Evolutionary conservation across 441 rosid species (phyloP).

Genomic region (Jatropha multifida): DNA sequence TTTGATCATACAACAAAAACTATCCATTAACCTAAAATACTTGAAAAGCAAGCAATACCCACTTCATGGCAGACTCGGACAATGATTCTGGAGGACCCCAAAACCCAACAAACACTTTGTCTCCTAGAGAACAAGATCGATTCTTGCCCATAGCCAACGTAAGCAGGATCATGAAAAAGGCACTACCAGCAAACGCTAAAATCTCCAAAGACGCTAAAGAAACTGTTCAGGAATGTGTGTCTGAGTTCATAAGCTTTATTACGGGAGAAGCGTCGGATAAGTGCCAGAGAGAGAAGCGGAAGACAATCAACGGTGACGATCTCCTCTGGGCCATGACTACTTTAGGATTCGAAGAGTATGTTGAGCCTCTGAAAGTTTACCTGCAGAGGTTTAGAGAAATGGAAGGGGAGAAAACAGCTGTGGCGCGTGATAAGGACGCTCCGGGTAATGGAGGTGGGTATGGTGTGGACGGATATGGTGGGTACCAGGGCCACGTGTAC

Average conservation of each 20-base stretch:
- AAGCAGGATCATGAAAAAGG: slow-evolving; percentile 64
- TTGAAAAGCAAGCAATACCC: background rate
- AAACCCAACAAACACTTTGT: background rate
- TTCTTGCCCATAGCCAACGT: slow-evolving; percentile 61
- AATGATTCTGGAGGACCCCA: slow-evolving; percentile 51
- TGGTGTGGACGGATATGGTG: background rate
- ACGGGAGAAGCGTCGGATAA: slow-evolving; percentile 66
- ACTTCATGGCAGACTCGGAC: slow-evolving; percentile 55
- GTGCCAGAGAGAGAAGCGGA: slow-evolving; percentile 56
- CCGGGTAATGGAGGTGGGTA: slow-evolving; percentile 32
- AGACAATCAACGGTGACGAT: slow-evolving; percentile 63
- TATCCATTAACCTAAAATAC: too few relatives aligned
- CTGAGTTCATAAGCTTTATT: slow-evolving; percentile 61
- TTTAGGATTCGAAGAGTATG: slow-evolving; percentile 52
- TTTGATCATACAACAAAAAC: too few relatives aligned
- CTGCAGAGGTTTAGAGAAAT: slow-evolving; percentile 55
- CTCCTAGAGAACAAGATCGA: slow-evolving; percentile 43
- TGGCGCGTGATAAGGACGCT: slow-evolving; percentile 36
- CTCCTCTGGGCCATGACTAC: slow-evolving; percentile 63
- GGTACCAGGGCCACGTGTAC: slow-evolving; percentile 37
- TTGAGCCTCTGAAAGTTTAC: slow-evolving; percentile 48
- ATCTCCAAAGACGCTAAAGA: slow-evolving; percentile 66
- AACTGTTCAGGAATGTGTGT: slow-evolving; percentile 63
- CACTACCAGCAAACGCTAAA: slow-evolving; percentile 59
- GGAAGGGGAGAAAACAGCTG: slow-evolving; percentile 48